Conservation (phyloP, 495 filamentous ascomycete genomes). For the Xylaria castorea region DNA sequence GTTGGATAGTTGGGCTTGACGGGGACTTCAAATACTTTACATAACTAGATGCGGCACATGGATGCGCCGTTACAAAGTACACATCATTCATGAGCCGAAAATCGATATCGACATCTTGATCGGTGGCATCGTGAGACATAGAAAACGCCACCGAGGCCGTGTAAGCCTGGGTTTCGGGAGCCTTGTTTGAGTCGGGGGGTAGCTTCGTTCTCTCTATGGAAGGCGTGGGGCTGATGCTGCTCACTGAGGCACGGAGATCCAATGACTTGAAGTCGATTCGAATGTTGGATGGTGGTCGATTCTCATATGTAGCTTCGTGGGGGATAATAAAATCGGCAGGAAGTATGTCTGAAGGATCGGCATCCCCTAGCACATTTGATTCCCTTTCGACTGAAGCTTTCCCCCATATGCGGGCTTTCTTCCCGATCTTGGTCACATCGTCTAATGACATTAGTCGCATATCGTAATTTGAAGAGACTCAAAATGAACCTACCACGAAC, state of each 20-base stretch:
- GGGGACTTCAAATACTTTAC: slow-evolving; percentile 56
- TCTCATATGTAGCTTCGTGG: slow-evolving; percentile 56
- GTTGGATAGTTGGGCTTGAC: slow-evolving; percentile 58
- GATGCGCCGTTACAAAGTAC: slow-evolving; percentile 69
- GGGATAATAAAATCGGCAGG: slow-evolving; percentile 66
- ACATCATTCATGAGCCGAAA: slow-evolving; percentile 66
- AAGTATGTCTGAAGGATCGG: slow-evolving; percentile 53
- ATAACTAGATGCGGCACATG: slow-evolving; percentile 64
- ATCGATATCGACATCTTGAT: slow-evolving; percentile 47
- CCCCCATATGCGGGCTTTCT: slow-evolving; percentile 56
- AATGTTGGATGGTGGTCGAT: slow-evolving; percentile 46
- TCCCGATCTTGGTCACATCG: slow-evolving; percentile 49
- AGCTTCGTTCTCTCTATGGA: slow-evolving; percentile 41
- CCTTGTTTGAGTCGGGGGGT: slow-evolving; percentile 42
- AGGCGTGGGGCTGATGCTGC: slow-evolving; percentile 47
- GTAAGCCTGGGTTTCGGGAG: slow-evolving; percentile 52
- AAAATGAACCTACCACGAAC: slow-evolving; percentile 51
- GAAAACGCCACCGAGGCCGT: slow-evolving; percentile 61
- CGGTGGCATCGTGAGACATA: slow-evolving; percentile 47
- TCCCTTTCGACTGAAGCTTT: slow-evolving; percentile 56
- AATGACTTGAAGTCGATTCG: slow-evolving; percentile 53
- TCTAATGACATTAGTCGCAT: slow-evolving; percentile 35
- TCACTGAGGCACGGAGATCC: slow-evolving; percentile 43
- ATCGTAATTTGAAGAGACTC: neutral
- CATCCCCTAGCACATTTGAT: slow-evolving; percentile 60